Evolutionary conservation across 306 rosid genomes (phyloP).

Genomic region (Morella rubra): DNA sequence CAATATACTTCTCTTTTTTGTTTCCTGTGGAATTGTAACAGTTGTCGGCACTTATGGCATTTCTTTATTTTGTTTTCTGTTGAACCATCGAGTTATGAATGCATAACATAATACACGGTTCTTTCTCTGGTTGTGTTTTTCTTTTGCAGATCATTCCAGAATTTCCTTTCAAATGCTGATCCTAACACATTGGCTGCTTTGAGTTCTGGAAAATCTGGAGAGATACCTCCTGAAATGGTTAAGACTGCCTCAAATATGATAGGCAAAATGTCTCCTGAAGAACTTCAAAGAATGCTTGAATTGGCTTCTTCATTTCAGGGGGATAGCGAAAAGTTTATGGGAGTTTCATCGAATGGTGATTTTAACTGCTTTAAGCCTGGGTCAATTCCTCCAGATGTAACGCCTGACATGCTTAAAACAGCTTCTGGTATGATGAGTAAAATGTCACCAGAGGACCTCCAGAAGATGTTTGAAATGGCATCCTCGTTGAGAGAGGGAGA

Average conservation of each 20-base stretch:
- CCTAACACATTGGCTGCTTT: conserved; percentile 72
- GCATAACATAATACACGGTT: conserved; percentile 5
- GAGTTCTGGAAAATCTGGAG: conserved; percentile 55
- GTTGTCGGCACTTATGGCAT: background rate
- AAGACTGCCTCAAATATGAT: conserved; percentile 77
- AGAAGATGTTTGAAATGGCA: conserved; percentile 85
- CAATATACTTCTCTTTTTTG: background rate
- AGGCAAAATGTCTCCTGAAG: conserved; percentile 81
- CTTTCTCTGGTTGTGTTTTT: conserved; percentile 7
- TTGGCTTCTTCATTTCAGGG: conserved; percentile 82
- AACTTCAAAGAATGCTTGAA: conserved; percentile 73
- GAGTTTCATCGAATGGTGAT: conserved; percentile 42
- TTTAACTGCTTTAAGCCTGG: conserved; percentile 45
- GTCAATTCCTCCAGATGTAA: conserved; percentile 58
- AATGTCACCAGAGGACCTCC: conserved; percentile 81
- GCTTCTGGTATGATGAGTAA: conserved; percentile 77
- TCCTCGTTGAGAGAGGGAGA: conserved; percentile 63
- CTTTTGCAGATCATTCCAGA: conserved; percentile 73
- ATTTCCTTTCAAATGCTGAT: conserved; percentile 67
- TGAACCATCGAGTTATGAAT: conserved; percentile 9
- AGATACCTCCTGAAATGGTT: conserved; percentile 76
- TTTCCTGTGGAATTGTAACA: background rate
- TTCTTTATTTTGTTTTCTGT: background rate
- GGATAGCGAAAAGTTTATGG: conserved; percentile 40
- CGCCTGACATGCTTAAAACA: conserved; percentile 87